Evolutionary conservation across 2,329 filamentous ascomycete genomes (phyloP).

Genomic region (Chaetothyriales sp.): DNA sequence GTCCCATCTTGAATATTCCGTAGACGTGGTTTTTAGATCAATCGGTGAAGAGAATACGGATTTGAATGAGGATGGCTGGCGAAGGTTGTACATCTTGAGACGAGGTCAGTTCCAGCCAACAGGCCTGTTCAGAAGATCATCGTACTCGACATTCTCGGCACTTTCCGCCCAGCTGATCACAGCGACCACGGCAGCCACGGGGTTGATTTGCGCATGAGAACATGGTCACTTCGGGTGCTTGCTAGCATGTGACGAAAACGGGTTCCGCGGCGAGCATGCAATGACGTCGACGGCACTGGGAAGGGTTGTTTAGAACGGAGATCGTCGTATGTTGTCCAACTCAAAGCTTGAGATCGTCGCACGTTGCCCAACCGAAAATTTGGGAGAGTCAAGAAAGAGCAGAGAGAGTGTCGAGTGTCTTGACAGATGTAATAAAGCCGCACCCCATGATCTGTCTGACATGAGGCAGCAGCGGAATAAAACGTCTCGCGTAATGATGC

Average conservation of each 20-base stretch:
- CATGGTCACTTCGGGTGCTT: constrained; percentile 21
- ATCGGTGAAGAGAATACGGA: constrained; percentile 29
- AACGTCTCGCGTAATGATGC: not conserved
- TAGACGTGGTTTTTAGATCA: not conserved
- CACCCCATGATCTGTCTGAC: not conserved
- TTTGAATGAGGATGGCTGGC: constrained; percentile 25
- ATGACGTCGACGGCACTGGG: constrained; percentile 1
- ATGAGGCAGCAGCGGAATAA: not conserved
- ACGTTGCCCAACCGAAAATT: not conserved
- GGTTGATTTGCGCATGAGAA: constrained; percentile 36
- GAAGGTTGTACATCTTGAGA: constrained; percentile 15
- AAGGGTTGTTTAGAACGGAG: too few relatives aligned
- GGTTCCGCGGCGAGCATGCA: not conserved
- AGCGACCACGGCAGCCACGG: constrained; percentile 34
- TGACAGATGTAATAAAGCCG: not conserved
- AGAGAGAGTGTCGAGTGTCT: not conserved
- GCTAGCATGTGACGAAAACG: too few relatives aligned
- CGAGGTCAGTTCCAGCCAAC: constrained; percentile 4
- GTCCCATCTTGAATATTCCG: not conserved
- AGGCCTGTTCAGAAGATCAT: constrained; percentile 8
- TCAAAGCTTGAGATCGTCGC: not conserved
- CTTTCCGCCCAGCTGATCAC: constrained; percentile 29
- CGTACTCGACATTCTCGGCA: constrained; percentile 34
- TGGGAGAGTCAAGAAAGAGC: not conserved
- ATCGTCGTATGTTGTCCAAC: too few relatives aligned